phyloP scores from a whole-genome alignment of 257 asterid species.

The Dorcoceras hygrometricum region DNA sequence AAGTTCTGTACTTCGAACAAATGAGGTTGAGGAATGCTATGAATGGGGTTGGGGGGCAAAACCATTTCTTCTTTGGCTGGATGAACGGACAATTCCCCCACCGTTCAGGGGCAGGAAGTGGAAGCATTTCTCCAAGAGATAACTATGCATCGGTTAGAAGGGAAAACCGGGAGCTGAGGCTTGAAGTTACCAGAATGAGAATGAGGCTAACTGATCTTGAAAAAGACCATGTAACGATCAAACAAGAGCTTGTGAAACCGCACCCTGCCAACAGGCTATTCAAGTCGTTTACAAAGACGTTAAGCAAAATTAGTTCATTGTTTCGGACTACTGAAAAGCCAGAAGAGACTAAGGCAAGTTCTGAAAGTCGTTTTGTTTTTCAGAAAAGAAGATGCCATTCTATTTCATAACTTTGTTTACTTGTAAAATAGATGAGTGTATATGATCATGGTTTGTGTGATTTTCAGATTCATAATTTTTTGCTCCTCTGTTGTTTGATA shows the following conservation, averaged over 20 bases:
- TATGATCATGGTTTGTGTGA: slow-evolving; percentile 28
- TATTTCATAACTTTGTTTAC: slow-evolving; percentile 49
- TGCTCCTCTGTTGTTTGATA: neutral
- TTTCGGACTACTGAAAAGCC: slow-evolving; percentile 58
- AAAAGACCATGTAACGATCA: slow-evolving; percentile 90
- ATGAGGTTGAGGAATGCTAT: slow-evolving; percentile 85
- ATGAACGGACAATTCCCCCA: slow-evolving; percentile 62
- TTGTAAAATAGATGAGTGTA: slow-evolving; percentile 39
- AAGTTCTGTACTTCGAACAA: slow-evolving; percentile 91
- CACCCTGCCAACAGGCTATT: slow-evolving; percentile 69
- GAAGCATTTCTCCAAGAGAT: slow-evolving; percentile 92
- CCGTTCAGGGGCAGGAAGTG: slow-evolving; percentile 83
- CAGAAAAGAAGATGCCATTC: slow-evolving; percentile 84
- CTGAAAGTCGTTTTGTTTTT: slow-evolving; percentile 59
- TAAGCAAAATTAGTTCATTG: slow-evolving; percentile 59
- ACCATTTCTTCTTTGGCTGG: slow-evolving; percentile 64
- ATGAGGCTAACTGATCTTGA: slow-evolving; percentile 95
- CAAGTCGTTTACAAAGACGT: slow-evolving; percentile 67
- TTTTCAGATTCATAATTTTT: slow-evolving; percentile 18
- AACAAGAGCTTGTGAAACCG: slow-evolving; percentile 75
- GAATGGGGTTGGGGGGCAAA: slow-evolving; percentile 78
- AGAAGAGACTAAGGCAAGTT: slow-evolving; percentile 42
- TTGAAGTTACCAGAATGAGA: slow-evolving; percentile 92
- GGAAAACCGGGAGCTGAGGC: slow-evolving; percentile 88
- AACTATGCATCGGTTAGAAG: slow-evolving; percentile 94